A percentile compares a stretch with the other conserved stretches of the same genome.
These are phyloP conservation scores for Scheffersomyces coipomensis DNA, from an alignment of 805 yeast genomes.

Conservation along the genomic window DNA sequence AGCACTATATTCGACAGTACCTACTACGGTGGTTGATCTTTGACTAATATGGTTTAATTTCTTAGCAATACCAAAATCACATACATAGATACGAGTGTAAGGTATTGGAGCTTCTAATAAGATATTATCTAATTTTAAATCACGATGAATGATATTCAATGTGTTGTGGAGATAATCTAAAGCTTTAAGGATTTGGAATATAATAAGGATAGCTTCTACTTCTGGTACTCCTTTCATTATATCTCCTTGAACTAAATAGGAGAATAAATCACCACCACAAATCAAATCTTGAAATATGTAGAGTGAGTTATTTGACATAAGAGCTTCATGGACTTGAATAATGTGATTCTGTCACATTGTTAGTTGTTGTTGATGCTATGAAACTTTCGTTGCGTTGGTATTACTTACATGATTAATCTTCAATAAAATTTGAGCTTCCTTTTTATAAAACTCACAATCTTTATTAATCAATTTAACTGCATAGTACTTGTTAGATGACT, in stretches of 20 bases:
- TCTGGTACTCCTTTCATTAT: conserved; percentile 46
- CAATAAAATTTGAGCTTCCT: conserved; percentile 23
- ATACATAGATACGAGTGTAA: conserved; percentile 53
- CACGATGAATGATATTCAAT: conserved; percentile 59
- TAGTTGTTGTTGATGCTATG: conserved; percentile 26
- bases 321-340: conserved; percentile 42
- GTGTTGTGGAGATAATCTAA: conserved; percentile 51
- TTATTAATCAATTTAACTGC: conserved; percentile 48
- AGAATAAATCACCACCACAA: conserved; percentile 60
- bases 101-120: conserved; percentile 53
- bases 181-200: conserved; percentile 57
- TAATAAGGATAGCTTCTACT: conserved; percentile 50
- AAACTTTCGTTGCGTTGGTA: background rate
- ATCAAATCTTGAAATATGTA: conserved; percentile 50
- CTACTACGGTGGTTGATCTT: conserved; percentile 52
- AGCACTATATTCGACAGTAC: conserved; percentile 71
- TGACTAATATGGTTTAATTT: conserved; percentile 3
- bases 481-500: conserved; percentile 25
- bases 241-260: conserved; percentile 47
- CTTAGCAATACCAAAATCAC: conserved; percentile 64
- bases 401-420: conserved; percentile 38
- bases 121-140: conserved; percentile 64
- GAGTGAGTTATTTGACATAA: conserved; percentile 20
- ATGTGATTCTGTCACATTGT: conserved; percentile 27
- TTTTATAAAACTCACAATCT: background rate